A percentile compares a stretch with the other conserved stretches of the same genome.
phyloP scores from a whole-genome alignment of 108 stramenopile genomes.

The Nitzschia sp. region DNA sequence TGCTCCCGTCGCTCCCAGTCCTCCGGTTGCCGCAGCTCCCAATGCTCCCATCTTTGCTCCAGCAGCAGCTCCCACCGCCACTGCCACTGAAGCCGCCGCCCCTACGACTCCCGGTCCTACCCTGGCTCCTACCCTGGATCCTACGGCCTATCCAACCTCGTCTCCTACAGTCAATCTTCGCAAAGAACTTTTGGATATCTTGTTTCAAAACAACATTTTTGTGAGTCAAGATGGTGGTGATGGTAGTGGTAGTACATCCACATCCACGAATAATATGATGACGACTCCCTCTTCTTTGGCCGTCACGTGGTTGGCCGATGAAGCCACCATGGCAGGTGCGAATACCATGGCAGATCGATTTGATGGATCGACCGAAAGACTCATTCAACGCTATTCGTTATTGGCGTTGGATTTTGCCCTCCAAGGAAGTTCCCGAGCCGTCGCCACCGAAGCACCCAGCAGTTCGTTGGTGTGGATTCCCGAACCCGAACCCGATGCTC shows the following conservation, averaged over 20 bases:
- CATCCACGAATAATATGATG: no score
- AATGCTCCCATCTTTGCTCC: neutral
- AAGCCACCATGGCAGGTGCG: neutral
- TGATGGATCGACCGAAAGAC: neutral
- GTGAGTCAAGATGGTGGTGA: no score
- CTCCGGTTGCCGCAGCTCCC: neutral
- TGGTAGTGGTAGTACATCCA: neutral
- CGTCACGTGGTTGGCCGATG: neutral
- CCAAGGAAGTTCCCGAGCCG: neutral
- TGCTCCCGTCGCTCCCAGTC: neutral
- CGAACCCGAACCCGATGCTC: neutral
- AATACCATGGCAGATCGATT: neutral
- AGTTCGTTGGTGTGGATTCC: neutral
- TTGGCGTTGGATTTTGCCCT: slow-evolving; percentile 23
- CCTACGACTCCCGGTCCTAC: slow-evolving; percentile 2
- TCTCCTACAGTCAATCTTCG: neutral
- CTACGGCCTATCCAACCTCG: neutral
- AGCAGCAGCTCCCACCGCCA: neutral
- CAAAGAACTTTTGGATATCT: neutral
- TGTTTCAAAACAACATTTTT: neutral
- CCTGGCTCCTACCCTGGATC: neutral
- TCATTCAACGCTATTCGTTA: slow-evolving; percentile 30
- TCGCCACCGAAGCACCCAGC: neutral
- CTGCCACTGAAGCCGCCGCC: neutral
- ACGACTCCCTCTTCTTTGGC: slow-evolving; percentile 6